Base-by-base conservation (phyloP, 2,329 filamentous ascomycete genomes). In the Chaetomiaceae sp. region DNA sequence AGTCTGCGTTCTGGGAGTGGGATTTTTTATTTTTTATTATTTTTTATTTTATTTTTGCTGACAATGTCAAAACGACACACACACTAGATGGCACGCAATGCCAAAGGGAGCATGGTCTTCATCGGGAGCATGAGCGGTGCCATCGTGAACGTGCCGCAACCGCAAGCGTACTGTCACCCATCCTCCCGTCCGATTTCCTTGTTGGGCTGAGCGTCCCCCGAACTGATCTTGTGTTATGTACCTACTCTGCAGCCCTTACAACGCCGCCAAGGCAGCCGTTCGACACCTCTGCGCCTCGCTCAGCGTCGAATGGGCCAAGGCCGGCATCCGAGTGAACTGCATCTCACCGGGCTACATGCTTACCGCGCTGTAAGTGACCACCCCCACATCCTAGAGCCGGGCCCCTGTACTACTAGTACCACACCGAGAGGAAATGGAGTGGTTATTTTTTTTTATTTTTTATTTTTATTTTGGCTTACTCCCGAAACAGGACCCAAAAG, bases 291-390 rank as follows among this genome's bases (percentile, higher is more conserved):
- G 90, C 11, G 81, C 88, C 33, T 94, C 87, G 59, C 78, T 96
- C 63, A 91, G 91, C 32, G 91, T 96, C 46, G 94, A 97, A 71
- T 97, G 94, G 92, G 90, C 92, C 0, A 79, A 85, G 61, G 83
- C 86, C 33, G 86, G 86, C 61, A 96, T 97, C 66, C 83, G 92
- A 32, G 92, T 97, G 61, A 97, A 97, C 75, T 94, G 89, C 71
- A 94, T 97, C 68, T 90, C 86, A 27, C 92, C 92, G 0, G 92
- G 94, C 40, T 97, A 97, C 73, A 97, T 97, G 92, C 75, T 96
- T 61, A 96, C 92, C 14, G 88, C 90, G 54, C 74, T 96, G 87
- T 92, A 78, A 81, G 87, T 74, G 34, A 32, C 41, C 18, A 25
- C 32, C 16, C 37, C 27, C 44, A n/a, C 16, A 33, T 16, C 27